Percentiles rank a stretch among this genome's conserved stretches.
These are phyloP conservation scores for Crithidia bombi DNA, from an alignment of 208 protist species.

Conservation along the genomic window DNA sequence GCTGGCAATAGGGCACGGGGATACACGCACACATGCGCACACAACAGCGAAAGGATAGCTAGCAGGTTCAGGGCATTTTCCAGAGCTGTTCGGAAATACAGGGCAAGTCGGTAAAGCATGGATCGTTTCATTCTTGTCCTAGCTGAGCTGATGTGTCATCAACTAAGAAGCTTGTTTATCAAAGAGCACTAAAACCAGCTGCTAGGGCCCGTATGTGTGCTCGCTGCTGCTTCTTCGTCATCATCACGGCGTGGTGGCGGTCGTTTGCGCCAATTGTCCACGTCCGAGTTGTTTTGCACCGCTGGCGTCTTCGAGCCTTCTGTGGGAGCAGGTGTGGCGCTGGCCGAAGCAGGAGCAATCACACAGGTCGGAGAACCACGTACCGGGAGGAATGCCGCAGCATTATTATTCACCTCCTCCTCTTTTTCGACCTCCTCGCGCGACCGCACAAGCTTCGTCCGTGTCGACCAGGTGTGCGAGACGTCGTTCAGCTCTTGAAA, in stretches of 20 bases:
- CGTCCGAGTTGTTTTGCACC: constrained; percentile 12
- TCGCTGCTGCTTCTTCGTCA: background rate
- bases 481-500: background rate
- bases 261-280: constrained; percentile 19
- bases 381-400: no score
- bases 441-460: background rate
- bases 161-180: no score
- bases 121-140: no score
- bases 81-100: no score
- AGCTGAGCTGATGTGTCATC: no score
- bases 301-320: background rate
- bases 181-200: constrained; percentile 12
- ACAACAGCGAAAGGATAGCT: no score
- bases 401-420: background rate
- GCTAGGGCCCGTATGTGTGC: background rate
- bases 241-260: constrained; percentile 14
- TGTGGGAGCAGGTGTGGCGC: background rate
- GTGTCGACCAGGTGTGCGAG: background rate
- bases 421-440: constrained; percentile 16
- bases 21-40: no score
- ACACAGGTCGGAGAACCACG: background rate
- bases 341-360: background rate
- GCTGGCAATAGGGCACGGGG: no score
- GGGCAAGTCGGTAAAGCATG: no score
- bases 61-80: no score